phyloP scores from a whole-genome alignment of 257 asterid genomes.

The Forsythia suspensa region DNA sequence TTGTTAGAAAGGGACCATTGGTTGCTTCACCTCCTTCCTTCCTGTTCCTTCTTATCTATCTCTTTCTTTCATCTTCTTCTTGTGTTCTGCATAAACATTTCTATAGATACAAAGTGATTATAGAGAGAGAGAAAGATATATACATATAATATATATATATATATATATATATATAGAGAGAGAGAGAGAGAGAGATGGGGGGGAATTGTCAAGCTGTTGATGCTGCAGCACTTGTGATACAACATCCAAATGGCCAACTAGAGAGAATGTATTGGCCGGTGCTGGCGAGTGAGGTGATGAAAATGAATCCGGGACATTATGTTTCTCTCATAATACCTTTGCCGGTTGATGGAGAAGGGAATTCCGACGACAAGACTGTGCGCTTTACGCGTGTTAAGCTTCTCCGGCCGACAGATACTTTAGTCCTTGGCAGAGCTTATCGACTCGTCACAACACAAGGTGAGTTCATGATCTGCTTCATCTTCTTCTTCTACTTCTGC shows the following conservation, averaged over 20 bases:
- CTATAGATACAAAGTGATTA: not conserved
- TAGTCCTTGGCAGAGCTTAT: slow-evolving; percentile 64
- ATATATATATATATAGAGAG: not conserved
- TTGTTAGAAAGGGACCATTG: not conserved
- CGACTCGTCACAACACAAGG: slow-evolving; percentile 74
- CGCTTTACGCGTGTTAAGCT: slow-evolving; percentile 63
- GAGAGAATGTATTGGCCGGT: slow-evolving; percentile 27
- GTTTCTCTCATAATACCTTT: slow-evolving; percentile 61
- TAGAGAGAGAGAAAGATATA: not conserved
- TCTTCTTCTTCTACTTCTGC: not conserved
- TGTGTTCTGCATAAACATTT: not conserved
- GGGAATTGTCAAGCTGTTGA: slow-evolving; percentile 33
- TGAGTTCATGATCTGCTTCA: slow-evolving; percentile 3
- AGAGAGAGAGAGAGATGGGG: slow-evolving; percentile 14
- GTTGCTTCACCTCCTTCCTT: not conserved
- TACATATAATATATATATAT: too few species aligned
- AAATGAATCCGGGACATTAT: slow-evolving; percentile 49
- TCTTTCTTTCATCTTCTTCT: not conserved
- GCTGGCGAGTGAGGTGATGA: slow-evolving; percentile 28
- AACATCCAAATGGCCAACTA: slow-evolving; percentile 26
- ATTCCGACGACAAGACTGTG: slow-evolving; percentile 36
- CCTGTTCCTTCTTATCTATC: not conserved
- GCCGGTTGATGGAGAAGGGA: slow-evolving; percentile 23
- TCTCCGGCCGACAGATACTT: slow-evolving; percentile 54
- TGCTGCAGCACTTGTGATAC: slow-evolving; percentile 30